Evolutionary conservation across 139 green algal species (phyloP).

Genomic region (Mesotaenium endlicherianum): DNA sequence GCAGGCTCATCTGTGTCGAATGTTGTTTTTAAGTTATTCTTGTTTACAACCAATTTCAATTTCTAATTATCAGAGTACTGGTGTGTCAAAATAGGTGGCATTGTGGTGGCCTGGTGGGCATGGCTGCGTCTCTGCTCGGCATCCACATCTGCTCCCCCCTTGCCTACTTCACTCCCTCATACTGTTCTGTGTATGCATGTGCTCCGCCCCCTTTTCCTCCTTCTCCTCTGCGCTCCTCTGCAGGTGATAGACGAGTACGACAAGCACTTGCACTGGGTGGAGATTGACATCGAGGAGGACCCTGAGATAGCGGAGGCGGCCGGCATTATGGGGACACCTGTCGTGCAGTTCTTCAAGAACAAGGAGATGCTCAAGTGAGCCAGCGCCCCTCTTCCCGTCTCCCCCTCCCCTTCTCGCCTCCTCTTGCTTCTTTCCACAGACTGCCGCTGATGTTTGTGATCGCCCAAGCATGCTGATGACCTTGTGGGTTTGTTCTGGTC

Average conservation of each 20-base stretch:
- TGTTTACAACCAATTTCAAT: too few relatives aligned
- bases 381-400: not conserved
- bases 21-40: too few relatives aligned
- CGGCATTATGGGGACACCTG: constrained; percentile 87
- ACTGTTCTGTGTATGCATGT: too few relatives aligned
- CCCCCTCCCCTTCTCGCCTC: too few relatives aligned
- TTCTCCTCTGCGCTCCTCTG: not conserved
- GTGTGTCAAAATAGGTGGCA: too few relatives aligned
- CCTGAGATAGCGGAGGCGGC: constrained; percentile 83
- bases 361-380: constrained; percentile 71
- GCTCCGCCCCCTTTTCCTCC: not conserved
- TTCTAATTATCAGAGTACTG: too few relatives aligned
- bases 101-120: too few relatives aligned
- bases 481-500: not conserved
- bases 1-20: too few relatives aligned
- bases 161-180: too few relatives aligned
- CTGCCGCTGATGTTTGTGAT: not conserved
- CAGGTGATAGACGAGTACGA: constrained; percentile 55
- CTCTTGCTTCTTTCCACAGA: not conserved
- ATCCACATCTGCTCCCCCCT: too few relatives aligned
- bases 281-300: constrained; percentile 92
- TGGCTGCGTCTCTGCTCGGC: too few relatives aligned
- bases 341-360: constrained; percentile 90
- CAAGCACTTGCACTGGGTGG: constrained; percentile 74
- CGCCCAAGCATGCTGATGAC: not conserved